phyloP scores from a whole-genome alignment of 139 green algal genomes.

The Dunaliella primolecta region DNA sequence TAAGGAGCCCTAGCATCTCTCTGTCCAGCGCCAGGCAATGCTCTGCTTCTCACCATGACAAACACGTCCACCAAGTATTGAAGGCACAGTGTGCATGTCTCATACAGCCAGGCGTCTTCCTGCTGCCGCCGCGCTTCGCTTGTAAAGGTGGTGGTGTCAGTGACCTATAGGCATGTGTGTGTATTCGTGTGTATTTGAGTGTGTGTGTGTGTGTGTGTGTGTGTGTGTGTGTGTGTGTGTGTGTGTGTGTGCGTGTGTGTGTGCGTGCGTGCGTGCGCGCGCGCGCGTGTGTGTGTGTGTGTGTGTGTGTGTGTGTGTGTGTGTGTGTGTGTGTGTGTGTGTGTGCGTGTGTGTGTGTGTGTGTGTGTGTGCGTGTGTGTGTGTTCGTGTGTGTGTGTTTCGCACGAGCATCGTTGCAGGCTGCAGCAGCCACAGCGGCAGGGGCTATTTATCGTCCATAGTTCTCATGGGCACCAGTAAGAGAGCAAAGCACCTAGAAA shows the following conservation, averaged over 20 bases:
- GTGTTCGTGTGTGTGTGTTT: too few relatives aligned
- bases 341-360: too few relatives aligned
- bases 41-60: constrained; percentile 32
- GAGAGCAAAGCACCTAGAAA: too few relatives aligned
- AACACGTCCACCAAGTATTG: constrained; percentile 94
- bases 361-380: too few relatives aligned
- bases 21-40: too few relatives aligned
- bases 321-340: too few relatives aligned
- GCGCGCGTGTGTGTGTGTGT: constrained; percentile 75
- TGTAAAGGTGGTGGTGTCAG: constrained; percentile 87
- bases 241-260: constrained; percentile 48
- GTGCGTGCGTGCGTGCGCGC: constrained; percentile 44
- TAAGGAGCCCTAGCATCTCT: too few relatives aligned
- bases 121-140: constrained; percentile 68
- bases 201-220: constrained; percentile 3
- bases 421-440: too few relatives aligned
- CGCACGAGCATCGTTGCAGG: too few relatives aligned
- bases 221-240: constrained; percentile 43
- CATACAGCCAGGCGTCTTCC: constrained; percentile 94
- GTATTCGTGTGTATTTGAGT: neutral
- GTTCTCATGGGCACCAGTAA: too few relatives aligned
- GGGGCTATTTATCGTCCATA: too few relatives aligned
- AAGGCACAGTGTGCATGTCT: constrained; percentile 95
- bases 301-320: too few relatives aligned
- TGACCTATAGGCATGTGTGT: constrained; percentile 44